Evolutionary conservation across 2,329 filamentous ascomycete species (phyloP).

Genomic region (Fusarium oxysporum): DNA sequence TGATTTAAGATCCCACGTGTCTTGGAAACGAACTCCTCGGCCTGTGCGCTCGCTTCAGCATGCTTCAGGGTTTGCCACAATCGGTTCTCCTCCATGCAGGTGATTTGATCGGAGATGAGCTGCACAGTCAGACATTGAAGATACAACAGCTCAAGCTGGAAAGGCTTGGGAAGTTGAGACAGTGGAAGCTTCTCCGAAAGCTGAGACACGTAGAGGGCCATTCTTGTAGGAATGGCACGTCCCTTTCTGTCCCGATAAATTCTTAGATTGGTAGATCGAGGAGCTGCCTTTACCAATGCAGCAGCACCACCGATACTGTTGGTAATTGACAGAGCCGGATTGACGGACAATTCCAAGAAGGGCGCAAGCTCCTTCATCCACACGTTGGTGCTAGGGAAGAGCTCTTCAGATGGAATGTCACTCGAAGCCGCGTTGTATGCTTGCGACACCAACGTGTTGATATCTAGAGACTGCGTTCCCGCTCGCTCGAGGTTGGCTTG

Average conservation of each 20-base stretch:
- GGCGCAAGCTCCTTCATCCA: slow-evolving; percentile 74
- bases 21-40: slow-evolving; percentile 58
- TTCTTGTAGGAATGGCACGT: slow-evolving; percentile 78
- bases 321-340: slow-evolving; percentile 77
- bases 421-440: slow-evolving; percentile 50
- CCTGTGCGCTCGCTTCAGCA: slow-evolving; percentile 51
- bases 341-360: slow-evolving; percentile 64
- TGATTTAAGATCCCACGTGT: slow-evolving; percentile 53
- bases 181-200: slow-evolving; percentile 62
- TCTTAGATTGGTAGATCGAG: slow-evolving; percentile 42
- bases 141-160: slow-evolving; percentile 63
- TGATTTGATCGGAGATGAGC: slow-evolving; percentile 66
- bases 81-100: slow-evolving; percentile 55
- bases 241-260: slow-evolving; percentile 73
- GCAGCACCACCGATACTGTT: slow-evolving; percentile 78
- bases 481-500: slow-evolving; percentile 66
- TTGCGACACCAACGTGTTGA: slow-evolving; percentile 65
- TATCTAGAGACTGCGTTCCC: slow-evolving; percentile 60
- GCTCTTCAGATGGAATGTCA: slow-evolving; percentile 51
- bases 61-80: slow-evolving; percentile 60
- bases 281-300: slow-evolving; percentile 64
- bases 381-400: slow-evolving; percentile 72
- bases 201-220: slow-evolving; percentile 76
- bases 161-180: slow-evolving; percentile 53
- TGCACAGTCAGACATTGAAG: slow-evolving; percentile 63